Evolutionary conservation across 2,329 filamentous ascomycete species (phyloP).

Genomic region (Xylogone sp.): DNA sequence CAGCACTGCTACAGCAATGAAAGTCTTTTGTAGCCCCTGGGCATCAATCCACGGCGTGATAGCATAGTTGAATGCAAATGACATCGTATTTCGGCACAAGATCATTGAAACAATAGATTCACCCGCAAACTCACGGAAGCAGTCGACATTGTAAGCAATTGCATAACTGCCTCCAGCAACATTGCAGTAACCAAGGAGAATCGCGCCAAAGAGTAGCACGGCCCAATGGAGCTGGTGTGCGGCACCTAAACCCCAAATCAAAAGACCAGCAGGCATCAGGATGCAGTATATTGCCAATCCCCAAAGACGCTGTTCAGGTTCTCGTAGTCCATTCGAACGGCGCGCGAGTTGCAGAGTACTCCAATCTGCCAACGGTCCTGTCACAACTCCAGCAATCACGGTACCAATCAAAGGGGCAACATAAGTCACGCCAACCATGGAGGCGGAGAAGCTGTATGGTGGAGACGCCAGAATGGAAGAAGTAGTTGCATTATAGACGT

Average conservation of each 20-base stretch:
- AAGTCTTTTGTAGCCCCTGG: constrained; percentile 37
- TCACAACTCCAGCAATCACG: constrained; percentile 12
- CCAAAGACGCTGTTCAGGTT: constrained; percentile 31
- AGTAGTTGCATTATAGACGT: constrained; percentile 24
- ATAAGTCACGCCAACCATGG: constrained; percentile 22
- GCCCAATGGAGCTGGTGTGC: constrained; percentile 36
- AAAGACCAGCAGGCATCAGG: constrained; percentile 35
- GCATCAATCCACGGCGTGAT: constrained; percentile 39
- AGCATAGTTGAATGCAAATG: constrained; percentile 47
- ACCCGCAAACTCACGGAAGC: constrained; percentile 41
- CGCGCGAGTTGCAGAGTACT: constrained; percentile 41
- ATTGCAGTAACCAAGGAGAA: constrained; percentile 22
- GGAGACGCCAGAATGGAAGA: constrained; percentile 18
- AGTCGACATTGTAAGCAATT: constrained; percentile 42
- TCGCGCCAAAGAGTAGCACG: constrained; percentile 36
- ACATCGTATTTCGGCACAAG: constrained; percentile 41
- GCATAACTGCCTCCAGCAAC: constrained; percentile 18
- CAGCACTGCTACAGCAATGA: constrained; percentile 34
- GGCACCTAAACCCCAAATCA: constrained; percentile 45
- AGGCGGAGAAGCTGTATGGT: constrained; percentile 27
- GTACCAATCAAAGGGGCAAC: constrained; percentile 18
- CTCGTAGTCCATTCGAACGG: constrained; percentile 22
- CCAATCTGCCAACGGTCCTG: constrained; percentile 21
- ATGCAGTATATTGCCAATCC: constrained; percentile 26
- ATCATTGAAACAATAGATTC: constrained; percentile 46